phyloP scores from a whole-genome alignment of 495 filamentous ascomycete genomes.

The Aspergillus diversus region DNA sequence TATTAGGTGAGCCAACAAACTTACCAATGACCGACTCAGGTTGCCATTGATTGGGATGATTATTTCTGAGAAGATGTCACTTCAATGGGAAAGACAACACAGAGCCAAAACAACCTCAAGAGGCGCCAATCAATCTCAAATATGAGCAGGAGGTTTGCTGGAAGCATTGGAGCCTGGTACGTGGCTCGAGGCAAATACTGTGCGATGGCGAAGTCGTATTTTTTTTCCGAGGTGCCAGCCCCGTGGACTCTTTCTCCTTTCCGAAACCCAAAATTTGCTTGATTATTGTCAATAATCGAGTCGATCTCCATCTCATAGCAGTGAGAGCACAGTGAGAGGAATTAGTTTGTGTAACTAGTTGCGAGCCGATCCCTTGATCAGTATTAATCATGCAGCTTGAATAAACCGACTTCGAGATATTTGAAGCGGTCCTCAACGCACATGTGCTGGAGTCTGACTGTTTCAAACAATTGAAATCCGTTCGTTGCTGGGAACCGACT shows the following conservation, averaged over 20 bases:
- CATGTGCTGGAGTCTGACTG: no score
- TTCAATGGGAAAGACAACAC: not conserved
- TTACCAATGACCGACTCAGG: no score
- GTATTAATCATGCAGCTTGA: no score
- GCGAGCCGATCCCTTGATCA: no score
- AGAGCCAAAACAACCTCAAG: not conserved
- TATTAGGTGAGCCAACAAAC: no score
- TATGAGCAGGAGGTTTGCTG: no score
- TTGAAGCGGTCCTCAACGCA: no score
- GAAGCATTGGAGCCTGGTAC: not conserved
- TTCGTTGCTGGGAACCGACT: not conserved
- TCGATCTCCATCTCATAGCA: slow-evolving; percentile 12
- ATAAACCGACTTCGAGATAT: no score
- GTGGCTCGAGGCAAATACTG: slow-evolving; percentile 3
- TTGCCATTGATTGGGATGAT: no score
- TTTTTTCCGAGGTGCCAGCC: not conserved
- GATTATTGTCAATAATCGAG: slow-evolving; percentile 23
- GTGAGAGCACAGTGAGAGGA: no score
- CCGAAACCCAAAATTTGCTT: not conserved
- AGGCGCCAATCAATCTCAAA: not conserved
- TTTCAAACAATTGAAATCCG: not conserved
- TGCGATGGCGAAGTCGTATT: no score
- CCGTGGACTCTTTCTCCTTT: not conserved
- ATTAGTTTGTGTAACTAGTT: no score
- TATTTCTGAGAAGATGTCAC: not conserved